These are phyloP conservation scores for Vachellia collinsii DNA, from an alignment of 306 rosid genomes.

Conservation along the genomic window DNA sequence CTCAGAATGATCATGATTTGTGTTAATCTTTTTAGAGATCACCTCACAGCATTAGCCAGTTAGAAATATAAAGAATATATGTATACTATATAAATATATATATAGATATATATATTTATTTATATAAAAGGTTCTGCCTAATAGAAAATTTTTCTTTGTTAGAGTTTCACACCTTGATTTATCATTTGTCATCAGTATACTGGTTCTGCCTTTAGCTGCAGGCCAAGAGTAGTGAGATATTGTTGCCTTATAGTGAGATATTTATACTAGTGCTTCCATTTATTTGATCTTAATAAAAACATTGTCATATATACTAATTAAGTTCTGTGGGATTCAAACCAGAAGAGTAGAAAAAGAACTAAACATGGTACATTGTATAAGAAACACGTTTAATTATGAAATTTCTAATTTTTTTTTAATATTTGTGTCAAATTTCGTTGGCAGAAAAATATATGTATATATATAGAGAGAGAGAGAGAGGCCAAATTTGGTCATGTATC, in stretches of 20 bases:
- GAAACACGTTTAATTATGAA: neutral
- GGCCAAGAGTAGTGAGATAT: constrained; percentile 33
- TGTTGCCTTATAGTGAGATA: constrained; percentile 36
- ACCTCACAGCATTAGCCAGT: constrained; percentile 49
- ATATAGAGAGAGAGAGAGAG: too few species aligned
- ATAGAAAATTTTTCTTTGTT: constrained; percentile 43
- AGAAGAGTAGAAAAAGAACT: neutral
- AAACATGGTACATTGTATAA: neutral
- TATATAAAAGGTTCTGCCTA: constrained; percentile 33
- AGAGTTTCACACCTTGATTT: too few species aligned
- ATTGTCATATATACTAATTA: constrained; percentile 15
- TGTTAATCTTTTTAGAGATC: constrained; percentile 44
- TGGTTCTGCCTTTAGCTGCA: constrained; percentile 30
- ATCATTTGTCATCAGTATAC: too few species aligned
- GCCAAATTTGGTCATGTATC: too few species aligned
- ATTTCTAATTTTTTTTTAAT: neutral
- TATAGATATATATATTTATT: too few species aligned
- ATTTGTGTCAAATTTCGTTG: neutral
- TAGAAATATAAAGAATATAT: constrained; percentile 47
- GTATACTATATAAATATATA: constrained; percentile 26
- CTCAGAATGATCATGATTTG: neutral
- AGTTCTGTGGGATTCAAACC: neutral
- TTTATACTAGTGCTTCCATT: constrained; percentile 30
- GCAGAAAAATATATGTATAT: too few species aligned
- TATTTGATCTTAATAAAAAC: constrained; percentile 32